A percentile compares a stretch with the other conserved stretches of the same genome.
Conservation (phyloP, 352 stramenopile genomes). For the Peronosclerospora sorghi region DNA sequence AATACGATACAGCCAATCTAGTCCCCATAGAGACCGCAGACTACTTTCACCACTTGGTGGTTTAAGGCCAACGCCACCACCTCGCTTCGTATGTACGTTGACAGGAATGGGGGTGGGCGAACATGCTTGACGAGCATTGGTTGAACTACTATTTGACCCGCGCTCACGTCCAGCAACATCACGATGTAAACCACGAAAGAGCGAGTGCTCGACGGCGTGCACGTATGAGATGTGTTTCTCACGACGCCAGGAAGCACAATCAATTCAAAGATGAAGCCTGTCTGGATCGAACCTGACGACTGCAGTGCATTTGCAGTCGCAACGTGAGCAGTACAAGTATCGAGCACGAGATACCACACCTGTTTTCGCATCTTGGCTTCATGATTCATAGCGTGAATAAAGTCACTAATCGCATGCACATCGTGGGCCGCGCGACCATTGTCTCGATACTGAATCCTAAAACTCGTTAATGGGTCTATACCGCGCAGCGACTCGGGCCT, state of each 20-base stretch:
- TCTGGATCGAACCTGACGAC: conserved; percentile 40
- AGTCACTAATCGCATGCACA: conserved; percentile 36
- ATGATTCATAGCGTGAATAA: conserved; percentile 47
- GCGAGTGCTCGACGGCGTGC: conserved; percentile 62
- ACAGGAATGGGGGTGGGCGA: conserved; percentile 72
- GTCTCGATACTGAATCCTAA: conserved; percentile 34
- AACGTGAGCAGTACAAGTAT: conserved; percentile 52
- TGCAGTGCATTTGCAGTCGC: conserved; percentile 50
- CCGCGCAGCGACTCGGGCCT: conserved; percentile 26
- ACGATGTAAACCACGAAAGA: conserved; percentile 74
- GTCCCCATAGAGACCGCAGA: conserved; percentile 63
- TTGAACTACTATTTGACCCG: conserved; percentile 15
- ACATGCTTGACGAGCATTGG: conserved; percentile 33
- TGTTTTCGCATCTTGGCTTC: conserved; percentile 46
- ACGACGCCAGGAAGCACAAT: conserved; percentile 53
- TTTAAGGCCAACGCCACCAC: conserved; percentile 35
- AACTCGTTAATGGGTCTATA: conserved; percentile 23
- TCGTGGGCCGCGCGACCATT: conserved; percentile 41
- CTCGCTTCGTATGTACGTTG: conserved; percentile 73
- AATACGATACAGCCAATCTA: conserved; percentile 86
- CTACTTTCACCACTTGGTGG: conserved; percentile 42
- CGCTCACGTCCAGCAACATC: conserved; percentile 63
- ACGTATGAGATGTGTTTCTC: conserved; percentile 84
- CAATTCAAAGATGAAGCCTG: conserved; percentile 52
- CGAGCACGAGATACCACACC: conserved; percentile 59